These are phyloP conservation scores for Penicillium sp. DNA, from an alignment of 2,329 filamentous ascomycete genomes.

Conservation along the genomic window DNA sequence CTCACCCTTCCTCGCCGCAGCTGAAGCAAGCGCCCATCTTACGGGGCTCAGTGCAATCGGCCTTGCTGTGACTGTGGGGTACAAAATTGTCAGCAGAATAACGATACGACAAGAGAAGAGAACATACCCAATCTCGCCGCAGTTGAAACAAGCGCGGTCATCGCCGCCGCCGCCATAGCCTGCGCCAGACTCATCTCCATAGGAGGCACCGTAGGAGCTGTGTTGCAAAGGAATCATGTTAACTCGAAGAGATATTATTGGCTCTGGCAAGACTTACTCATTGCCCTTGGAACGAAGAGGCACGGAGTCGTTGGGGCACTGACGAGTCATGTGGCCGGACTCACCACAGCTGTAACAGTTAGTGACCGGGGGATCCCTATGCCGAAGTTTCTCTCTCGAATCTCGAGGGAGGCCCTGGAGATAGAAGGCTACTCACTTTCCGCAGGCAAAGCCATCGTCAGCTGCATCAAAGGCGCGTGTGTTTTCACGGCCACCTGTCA, in stretches of 20 bases:
- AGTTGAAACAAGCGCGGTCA: constrained; percentile 12
- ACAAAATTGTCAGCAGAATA: neutral
- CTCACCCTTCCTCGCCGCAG: constrained; percentile 16
- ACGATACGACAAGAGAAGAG: neutral
- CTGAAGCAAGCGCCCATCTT: constrained; percentile 13
- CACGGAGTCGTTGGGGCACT: constrained; percentile 40
- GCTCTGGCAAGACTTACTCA: neutral
- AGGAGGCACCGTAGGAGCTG: neutral
- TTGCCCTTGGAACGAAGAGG: constrained; percentile 13
- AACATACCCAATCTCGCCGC: constrained; percentile 15
- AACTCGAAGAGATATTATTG: neutral
- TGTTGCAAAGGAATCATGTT: neutral
- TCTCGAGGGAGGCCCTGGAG: neutral
- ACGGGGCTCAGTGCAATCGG: constrained; percentile 47
- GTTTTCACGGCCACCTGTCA: neutral
- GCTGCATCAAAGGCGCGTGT: neutral
- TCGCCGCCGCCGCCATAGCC: neutral
- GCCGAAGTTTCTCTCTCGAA: neutral
- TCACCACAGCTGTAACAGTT: constrained; percentile 34
- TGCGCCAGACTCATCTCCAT: neutral
- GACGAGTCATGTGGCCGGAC: constrained; percentile 41
- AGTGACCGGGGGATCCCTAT: neutral
- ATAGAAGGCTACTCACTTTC: constrained; percentile 32
- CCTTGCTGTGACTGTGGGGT: constrained; percentile 41
- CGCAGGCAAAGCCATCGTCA: constrained; percentile 4